Percentiles rank a stretch among this genome's conserved stretches.
Conservation (phyloP, 805 yeast species). For the Starmerella lactis-condensi region DNA sequence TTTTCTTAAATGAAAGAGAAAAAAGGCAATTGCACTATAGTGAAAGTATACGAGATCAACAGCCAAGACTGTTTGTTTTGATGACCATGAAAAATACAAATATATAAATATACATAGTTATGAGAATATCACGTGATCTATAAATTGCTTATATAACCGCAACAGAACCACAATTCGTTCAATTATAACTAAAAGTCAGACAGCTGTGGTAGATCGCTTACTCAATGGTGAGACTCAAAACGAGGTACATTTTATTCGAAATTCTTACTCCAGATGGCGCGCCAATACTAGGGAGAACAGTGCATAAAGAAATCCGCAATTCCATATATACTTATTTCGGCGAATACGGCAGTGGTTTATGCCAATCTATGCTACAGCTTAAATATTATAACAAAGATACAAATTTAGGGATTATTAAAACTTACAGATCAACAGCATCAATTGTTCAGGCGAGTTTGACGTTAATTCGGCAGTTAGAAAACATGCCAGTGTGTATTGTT, state of each 20-base stretch:
- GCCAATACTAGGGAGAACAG: constrained; percentile 7
- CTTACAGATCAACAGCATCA: constrained; percentile 46
- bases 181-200: not conserved
- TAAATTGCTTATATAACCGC: no score
- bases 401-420: constrained; percentile 66
- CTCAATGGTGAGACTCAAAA: constrained; percentile 70
- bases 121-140: no score
- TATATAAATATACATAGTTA: no score
- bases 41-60: no score
- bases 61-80: no score
- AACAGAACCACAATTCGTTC: not conserved
- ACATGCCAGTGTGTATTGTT: constrained; percentile 33
- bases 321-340: constrained; percentile 53
- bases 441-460: constrained; percentile 48
- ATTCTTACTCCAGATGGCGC: constrained; percentile 41
- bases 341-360: constrained; percentile 53
- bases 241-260: constrained; percentile 70
- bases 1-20: not conserved
- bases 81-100: no score
- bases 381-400: constrained; percentile 71
- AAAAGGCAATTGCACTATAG: no score
- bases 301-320: constrained; percentile 32
- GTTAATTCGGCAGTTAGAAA: constrained; percentile 29
- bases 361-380: constrained; percentile 38
- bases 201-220: not conserved